Percentiles rank a stretch among this genome's conserved stretches.
These are phyloP conservation scores for Salvia miltiorrhiza DNA, from an alignment of 257 asterid genomes.

Conservation along the genomic window DNA sequence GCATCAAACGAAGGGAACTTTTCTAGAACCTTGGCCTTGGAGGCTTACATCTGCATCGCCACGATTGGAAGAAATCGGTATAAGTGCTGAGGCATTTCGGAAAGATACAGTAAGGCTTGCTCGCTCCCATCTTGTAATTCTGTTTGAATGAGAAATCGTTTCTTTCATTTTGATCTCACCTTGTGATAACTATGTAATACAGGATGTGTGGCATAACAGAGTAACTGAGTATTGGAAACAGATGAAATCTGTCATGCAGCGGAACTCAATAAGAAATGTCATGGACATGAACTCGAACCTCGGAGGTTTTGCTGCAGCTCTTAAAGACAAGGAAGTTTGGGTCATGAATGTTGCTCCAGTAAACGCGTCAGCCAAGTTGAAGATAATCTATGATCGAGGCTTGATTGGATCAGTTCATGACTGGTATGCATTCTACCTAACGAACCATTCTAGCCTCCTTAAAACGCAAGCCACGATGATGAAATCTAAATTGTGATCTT, in stretches of 20 bases:
- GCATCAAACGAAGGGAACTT: slow-evolving; percentile 73
- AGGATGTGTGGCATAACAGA: slow-evolving; percentile 73
- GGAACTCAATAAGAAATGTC: slow-evolving; percentile 72
- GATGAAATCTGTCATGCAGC: slow-evolving; percentile 60
- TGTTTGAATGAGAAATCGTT: neutral
- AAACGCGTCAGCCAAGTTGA: slow-evolving; percentile 59
- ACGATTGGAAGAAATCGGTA: slow-evolving; percentile 66
- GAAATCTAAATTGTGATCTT: neutral
- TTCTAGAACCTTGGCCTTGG: slow-evolving; percentile 84
- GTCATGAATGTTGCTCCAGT: slow-evolving; percentile 93
- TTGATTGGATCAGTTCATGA: slow-evolving; percentile 88
- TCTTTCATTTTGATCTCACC: neutral
- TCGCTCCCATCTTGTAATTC: slow-evolving; percentile 1
- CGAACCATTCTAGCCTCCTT: slow-evolving; percentile 5
- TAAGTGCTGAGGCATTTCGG: slow-evolving; percentile 46
- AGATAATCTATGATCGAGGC: slow-evolving; percentile 86
- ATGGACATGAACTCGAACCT: slow-evolving; percentile 97
- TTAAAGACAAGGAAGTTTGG: slow-evolving; percentile 84
- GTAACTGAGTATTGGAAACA: slow-evolving; percentile 83
- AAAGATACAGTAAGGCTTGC: slow-evolving; percentile 66
- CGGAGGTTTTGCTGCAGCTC: slow-evolving; percentile 89
- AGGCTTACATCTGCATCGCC: slow-evolving; percentile 79
- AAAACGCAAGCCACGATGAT: neutral
- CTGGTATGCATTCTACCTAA: slow-evolving; percentile 43
- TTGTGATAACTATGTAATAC: slow-evolving; percentile 24